Base-by-base conservation (phyloP, 192 early-diverging fungal species). In the Backusella tuberculispora region DNA sequence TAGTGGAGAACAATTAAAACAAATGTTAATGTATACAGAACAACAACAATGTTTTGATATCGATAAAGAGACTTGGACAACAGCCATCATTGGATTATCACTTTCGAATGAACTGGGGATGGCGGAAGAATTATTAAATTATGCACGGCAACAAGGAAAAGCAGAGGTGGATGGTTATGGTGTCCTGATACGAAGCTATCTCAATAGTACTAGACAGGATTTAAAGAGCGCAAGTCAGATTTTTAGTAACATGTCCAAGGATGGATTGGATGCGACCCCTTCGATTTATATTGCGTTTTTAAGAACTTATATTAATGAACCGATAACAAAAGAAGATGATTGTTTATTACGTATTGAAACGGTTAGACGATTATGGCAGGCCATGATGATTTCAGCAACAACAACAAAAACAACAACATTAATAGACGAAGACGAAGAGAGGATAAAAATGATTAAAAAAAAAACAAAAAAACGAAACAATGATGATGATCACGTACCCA, bases 301-400 rank as follows among this genome's bases (percentile, higher is more conserved):
- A 47, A 24, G 15, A 44, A 26, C 41, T 4, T 70, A 70, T 14
- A 45, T 45, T 7, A 15, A 13, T 34, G 43, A 29, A n/a, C 68
- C 68, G 0, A 3, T 5, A 2, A 19, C 13, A 48, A 12, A 45
- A 8, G 21, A 48, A 9, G 26, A 38, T 0, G 7, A 42, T 1
- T 2, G 9, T 13, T 29, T 24, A 46, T 17, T 47, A 29, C 68
- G 68, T 17, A 44, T 70, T 17, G 68, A 70, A 29, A 70, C 29
- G 24, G 13, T 70, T 12, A 42, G 29, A 47, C 68, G 68, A 34
- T 38, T 70, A 47, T 70, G 68, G 68, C 68, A 70, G 45, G 68
- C 45, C 29, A 70, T 70, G 68, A n/a, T 50, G 19, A 50, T 50
- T 0, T 34, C 29, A 34, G 2, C 29, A 34, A n/a, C n/a, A n/a